Evolutionary conservation across 352 stramenopile species (phyloP), one percentile per base, ranked within the genome.

Genomic region (Blastocystis sp.): DNA sequence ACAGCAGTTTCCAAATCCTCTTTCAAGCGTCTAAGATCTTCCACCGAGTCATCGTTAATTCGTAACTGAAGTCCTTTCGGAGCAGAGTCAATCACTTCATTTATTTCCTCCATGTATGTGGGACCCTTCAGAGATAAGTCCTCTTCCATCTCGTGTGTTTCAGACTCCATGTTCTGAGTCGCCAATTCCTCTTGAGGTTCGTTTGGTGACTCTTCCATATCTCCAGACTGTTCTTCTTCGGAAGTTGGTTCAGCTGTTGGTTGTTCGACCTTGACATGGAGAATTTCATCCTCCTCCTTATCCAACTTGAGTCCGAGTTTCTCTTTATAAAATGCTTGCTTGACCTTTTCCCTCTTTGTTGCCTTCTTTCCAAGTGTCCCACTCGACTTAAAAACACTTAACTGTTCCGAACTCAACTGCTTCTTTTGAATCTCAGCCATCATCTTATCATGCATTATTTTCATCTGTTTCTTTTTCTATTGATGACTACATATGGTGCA

Each of bases 1-100:
- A 96, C 93, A 1, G 91, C 90, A 69, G 92, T 91, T 11, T 93
- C 92, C 53, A 88, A 39, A 56, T 88, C 66, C 53, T 88, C 77
- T n/a, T 93, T 91, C 54, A 96, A 93, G 1, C 90, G 90, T 69
- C 91, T 26, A 13, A 87, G 29, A 70, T 75, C 69, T 41, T 82
- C 69, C 20, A 90, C 20, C 34, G 47, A 54, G 23, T 90, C 68
- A 37, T 77, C 80, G 37, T 90, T 75, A n/a, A 87, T 73, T 73
- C 61, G 61, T 2, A 87, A 11, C 9, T 34, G 20, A 15, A 90
- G 43, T 76, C 69, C 68, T 4, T 20, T 4, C 9, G 80, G 75
- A 9, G 64, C 66, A 47, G 26, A 50, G 9, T n/a, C 18, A 37
- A 43, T 39, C 9, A 87, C 20, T 8, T 84, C 29, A 18, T 66